phyloP scores from a whole-genome alignment of 1,284 basidiomycete species.

The Somion occarium region DNA sequence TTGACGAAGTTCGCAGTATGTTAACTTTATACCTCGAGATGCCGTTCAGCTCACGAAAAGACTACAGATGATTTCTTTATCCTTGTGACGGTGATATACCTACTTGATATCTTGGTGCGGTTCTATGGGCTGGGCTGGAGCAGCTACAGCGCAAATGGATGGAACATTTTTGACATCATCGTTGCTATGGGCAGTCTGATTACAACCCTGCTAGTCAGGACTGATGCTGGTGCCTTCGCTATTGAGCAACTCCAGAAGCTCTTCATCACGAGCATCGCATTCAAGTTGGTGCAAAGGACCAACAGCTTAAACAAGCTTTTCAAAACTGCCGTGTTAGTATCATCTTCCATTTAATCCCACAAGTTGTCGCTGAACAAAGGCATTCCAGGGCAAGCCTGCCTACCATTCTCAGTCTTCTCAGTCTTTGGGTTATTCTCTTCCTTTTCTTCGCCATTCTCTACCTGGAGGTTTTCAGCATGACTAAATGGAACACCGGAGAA shows the following conservation, averaged over 20 bases:
- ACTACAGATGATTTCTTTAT: constrained; percentile 80
- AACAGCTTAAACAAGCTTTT: constrained; percentile 93
- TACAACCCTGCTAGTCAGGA: constrained; percentile 77
- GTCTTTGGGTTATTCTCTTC: constrained; percentile 91
- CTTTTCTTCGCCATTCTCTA: constrained; percentile 89
- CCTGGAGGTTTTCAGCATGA: constrained; percentile 91
- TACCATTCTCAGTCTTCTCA: constrained; percentile 81
- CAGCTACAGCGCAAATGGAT: constrained; percentile 84
- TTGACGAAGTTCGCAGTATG: constrained; percentile 69
- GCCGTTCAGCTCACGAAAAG: no score
- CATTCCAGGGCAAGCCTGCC: constrained; percentile 75
- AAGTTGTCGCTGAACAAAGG: constrained; percentile 2
- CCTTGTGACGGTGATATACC: constrained; percentile 68
- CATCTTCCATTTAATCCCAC: background rate
- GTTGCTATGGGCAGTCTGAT: constrained; percentile 81
- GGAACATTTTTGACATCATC: constrained; percentile 90
- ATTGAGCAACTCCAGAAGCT: constrained; percentile 86
- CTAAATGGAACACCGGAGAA: constrained; percentile 79
- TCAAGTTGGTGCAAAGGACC: constrained; percentile 92
- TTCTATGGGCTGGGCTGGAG: constrained; percentile 82
- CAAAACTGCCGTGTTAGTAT: constrained; percentile 87
- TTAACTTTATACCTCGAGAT: no score
- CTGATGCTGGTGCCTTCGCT: constrained; percentile 46
- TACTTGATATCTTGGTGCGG: constrained; percentile 76
- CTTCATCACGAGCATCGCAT: constrained; percentile 88